These are phyloP conservation scores for Colletotrichum sp. DNA, from an alignment of 2,329 filamentous ascomycete genomes.

Conservation along the genomic window DNA sequence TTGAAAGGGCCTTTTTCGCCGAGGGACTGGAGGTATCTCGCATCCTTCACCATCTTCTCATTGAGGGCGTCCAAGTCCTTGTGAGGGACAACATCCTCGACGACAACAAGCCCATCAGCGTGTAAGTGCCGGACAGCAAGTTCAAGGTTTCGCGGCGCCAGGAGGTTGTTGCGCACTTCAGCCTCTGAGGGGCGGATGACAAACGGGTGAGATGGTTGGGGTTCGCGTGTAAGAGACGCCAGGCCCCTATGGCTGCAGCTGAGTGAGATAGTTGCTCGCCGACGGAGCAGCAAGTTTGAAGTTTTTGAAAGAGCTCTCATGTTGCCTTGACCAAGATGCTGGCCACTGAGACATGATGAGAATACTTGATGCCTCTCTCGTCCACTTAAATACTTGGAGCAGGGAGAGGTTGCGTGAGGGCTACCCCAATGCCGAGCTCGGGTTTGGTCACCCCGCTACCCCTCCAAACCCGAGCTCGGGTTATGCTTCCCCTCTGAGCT, in stretches of 20 bases:
- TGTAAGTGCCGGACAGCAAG: slow-evolving; percentile 56
- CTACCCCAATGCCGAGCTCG: slow-evolving; percentile 30
- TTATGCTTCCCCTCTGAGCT: slow-evolving; percentile 21
- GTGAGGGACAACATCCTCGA: slow-evolving; percentile 57
- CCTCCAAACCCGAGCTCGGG: slow-evolving; percentile 35
- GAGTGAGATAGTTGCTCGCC: no score
- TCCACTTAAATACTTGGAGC: neutral
- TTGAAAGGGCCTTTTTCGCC: slow-evolving; percentile 65
- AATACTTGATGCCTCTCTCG: neutral
- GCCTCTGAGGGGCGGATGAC: slow-evolving; percentile 38
- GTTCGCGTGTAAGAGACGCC: slow-evolving; percentile 5
- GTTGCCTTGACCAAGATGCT: neutral
- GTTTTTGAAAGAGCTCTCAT: neutral
- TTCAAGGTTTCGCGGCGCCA: slow-evolving; percentile 58
- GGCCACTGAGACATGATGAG: neutral
- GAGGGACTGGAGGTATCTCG: slow-evolving; percentile 51
- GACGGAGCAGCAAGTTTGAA: neutral
- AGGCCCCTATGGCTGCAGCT: neutral
- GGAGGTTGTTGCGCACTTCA: neutral
- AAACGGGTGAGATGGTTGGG: slow-evolving; percentile 10
- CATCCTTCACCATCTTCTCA: slow-evolving; percentile 63
- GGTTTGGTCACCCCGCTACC: neutral
- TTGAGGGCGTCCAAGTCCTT: slow-evolving; percentile 60
- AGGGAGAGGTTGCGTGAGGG: neutral
- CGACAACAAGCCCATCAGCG: slow-evolving; percentile 60